Base-by-base conservation (phyloP, 176 grass and related monocot species). In the Hyparrhenia diplandra region DNA sequence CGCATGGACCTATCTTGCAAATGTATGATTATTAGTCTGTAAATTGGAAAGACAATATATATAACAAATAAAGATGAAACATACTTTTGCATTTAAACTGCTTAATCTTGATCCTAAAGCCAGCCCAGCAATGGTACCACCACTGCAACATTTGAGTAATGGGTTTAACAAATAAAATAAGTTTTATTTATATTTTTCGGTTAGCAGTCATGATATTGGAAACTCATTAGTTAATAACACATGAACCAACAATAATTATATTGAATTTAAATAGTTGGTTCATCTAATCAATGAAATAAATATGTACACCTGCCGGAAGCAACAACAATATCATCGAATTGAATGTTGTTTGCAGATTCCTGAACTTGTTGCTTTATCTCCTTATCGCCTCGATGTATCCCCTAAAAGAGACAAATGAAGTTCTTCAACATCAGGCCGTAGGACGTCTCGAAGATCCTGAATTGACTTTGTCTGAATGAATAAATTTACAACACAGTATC, bases 301-400 rank as follows among this genome's bases (percentile, higher is more conserved):
- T 6, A 40, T 40, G 10, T 47, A 43, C 85, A 98, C 95, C 95
- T 94, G 83, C 95, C 92, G 41, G 88, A 98, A 62, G 95, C 92
- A 92, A 98, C 92, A 51, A 85, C 92, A 69, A 98, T 92, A 69
- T 94, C 92, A 81, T 98, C 92, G 84, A 98, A 98, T 35, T 91
- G 86, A 64, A 82, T 40, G 39, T 8, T 24, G 68, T 87, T 83
- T 1, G 84, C 78, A n/a, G 67, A 88, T 59, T 43, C 37, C 8
- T 88, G 80, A 80, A 89, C 62, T 75, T 98, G 92, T 24, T 91
- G 88, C 65, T 98, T 92, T 25, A 98, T 80, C 71, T 98, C 95
- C 81, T 92, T 81, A 91, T 90, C 42, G 95, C 92, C 74, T 98
- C 92, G 85, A 94, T 90, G 40, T 98, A 98, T 63, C 95, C 95